Evolutionary conservation across 2,329 filamentous ascomycete genomes (phyloP), one percentile per base, ranked within the genome.

Genomic region (Falciphora oryzae): DNA sequence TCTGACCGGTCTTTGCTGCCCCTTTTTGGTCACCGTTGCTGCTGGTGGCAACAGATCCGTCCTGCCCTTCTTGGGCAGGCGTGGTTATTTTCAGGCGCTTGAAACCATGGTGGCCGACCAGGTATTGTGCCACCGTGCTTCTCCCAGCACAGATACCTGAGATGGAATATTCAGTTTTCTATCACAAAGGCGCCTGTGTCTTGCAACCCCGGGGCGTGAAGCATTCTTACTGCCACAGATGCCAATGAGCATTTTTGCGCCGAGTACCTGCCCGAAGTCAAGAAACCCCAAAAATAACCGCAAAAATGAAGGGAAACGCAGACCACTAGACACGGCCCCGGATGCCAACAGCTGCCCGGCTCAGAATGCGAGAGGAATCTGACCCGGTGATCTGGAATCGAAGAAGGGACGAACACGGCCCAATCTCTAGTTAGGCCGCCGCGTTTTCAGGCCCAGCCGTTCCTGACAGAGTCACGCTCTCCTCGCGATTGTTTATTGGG

Each of bases 61-160:
- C 57, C 0, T 61, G 58, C 44, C 27, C 62, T 35, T 50, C 61
- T 28, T 63, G 44, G 8, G 27, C 62, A 28, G 10, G 71, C 76
- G 53, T n/a, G 7, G 71, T 76, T 35, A 97, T 81, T 70, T 85
- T 83, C 65, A 97, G 83, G 60, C 86, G 85, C 66, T 85, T 87
- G 78, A 98, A 99, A 67, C 86, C 87, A 76, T 97, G 90, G 68
- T 93, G 86, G 68, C 93, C 85, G 68, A 93, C 86, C 11, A 99
- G 85, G 75, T 96, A 97, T 64, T 91, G 86, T 65, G 93, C 93
- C 68, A 98, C 91, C 13, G 92, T 92, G 74, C 88, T 89, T 80
- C 97, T 98, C 72, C 95, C 95, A 61, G 94, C 89, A 79, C 93
- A 98, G 71, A 97, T 94, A 72, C 91, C 93, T 95, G 72, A 57